These are phyloP conservation scores for Eucalyptus erythrocorys DNA, from an alignment of 345 rosid species.

Conservation along the genomic window DNA sequence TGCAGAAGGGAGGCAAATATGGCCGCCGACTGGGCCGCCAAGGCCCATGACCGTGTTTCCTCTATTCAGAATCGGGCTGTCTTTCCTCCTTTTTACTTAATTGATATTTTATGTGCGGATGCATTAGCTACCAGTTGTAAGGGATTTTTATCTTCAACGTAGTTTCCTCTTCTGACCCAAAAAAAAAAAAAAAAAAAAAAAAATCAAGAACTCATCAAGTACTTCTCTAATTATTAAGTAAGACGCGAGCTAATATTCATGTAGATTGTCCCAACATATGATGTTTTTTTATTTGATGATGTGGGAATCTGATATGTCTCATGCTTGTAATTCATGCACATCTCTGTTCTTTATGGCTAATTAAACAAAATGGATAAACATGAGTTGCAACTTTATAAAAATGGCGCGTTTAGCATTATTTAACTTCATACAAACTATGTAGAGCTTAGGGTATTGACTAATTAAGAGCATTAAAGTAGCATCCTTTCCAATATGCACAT, in stretches of 20 bases:
- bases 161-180: too few relatives aligned
- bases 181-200: too few relatives aligned
- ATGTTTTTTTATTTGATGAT: neutral
- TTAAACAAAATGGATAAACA: neutral
- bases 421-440: neutral
- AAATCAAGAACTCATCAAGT: neutral
- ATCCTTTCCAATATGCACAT: neutral
- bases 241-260: neutral
- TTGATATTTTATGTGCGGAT: too few relatives aligned
- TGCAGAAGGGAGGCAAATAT: too few relatives aligned
- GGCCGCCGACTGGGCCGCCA: too few relatives aligned
- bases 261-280: neutral
- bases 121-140: too few relatives aligned
- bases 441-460: neutral
- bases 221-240: neutral
- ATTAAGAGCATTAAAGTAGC: neutral
- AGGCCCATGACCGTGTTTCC: too few relatives aligned
- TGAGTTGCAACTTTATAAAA: neutral
- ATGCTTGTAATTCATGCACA: fast-evolving
- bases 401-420: neutral
- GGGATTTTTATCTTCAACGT: too few relatives aligned
- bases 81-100: too few relatives aligned
- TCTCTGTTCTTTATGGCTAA: neutral
- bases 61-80: too few relatives aligned
- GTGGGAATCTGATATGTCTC: neutral